Evolutionary conservation across 331 rosid genomes (phyloP).

Genomic region (Prunus yedoensis): DNA sequence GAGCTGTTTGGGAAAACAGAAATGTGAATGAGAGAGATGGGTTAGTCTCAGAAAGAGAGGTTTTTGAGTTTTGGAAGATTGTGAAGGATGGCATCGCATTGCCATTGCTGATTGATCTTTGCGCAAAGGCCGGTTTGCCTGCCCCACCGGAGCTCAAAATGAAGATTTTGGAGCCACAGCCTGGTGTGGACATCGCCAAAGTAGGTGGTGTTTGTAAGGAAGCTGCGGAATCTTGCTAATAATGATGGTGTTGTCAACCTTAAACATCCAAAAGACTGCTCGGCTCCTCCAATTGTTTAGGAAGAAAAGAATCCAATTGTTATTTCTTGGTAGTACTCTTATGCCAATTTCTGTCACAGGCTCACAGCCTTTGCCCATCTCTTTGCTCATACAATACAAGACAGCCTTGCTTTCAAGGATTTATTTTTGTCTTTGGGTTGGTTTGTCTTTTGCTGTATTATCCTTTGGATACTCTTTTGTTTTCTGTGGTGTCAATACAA

Average conservation of each 20-base stretch:
- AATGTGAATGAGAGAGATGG: slow-evolving; percentile 9
- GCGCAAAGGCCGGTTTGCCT: slow-evolving; percentile 53
- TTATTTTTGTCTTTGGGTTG: too few species aligned
- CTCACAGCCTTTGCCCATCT: too few species aligned
- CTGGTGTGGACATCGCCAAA: slow-evolving; percentile 54
- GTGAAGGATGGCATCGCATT: slow-evolving; percentile 65
- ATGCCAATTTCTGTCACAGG: too few species aligned
- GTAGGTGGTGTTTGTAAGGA: slow-evolving; percentile 46
- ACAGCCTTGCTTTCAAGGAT: too few species aligned
- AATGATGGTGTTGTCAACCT: slow-evolving; percentile 38
- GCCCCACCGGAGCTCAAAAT: slow-evolving; percentile 58
- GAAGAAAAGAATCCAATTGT: too few species aligned
- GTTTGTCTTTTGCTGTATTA: too few species aligned
- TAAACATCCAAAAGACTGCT: too few species aligned
- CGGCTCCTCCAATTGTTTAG: too few species aligned
- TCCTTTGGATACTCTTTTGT: too few species aligned
- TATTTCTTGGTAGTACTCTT: too few species aligned
- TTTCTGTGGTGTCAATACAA: too few species aligned
- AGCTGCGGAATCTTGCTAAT: slow-evolving; percentile 45
- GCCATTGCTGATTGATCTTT: slow-evolving; percentile 69
- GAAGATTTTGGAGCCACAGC: slow-evolving; percentile 54
- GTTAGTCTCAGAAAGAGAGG: slow-evolving; percentile 25
- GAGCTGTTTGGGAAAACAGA: slow-evolving; percentile 34
- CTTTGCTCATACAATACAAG: too few species aligned
- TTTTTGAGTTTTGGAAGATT: slow-evolving; percentile 64